Evolutionary conservation across 306 rosid genomes (phyloP), one percentile per base, ranked within the genome.

Genomic region (Acacia crassicarpa): DNA sequence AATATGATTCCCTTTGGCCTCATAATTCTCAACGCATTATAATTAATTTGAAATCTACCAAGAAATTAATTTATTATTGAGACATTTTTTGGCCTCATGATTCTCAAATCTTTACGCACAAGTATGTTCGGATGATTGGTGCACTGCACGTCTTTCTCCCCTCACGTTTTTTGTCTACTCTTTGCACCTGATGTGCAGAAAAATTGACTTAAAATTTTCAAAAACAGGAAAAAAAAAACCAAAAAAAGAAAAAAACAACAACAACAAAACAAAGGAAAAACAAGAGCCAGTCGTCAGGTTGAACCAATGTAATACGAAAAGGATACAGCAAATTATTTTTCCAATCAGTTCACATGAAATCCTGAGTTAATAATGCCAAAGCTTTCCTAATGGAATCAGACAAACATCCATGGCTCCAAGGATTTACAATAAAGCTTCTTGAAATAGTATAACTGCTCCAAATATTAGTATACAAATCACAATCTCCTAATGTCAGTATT

Each of bases 401-500:
- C 80, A 83, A 56, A 67, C 54, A 72, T 77, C 69, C 46, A 70
- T 76, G 46, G 77, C 73, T 69, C 78, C 46, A 58, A 38, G 58
- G 75, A 78, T 85, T 59, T 80, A 87, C 63, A 74, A 20, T 69
- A 80, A 45, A n/a, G 53, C 78, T 72, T 3, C 1, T 69, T 17
- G 12, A 78, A 70, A 87, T 59, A 74, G 74, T 71, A 66, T 67
- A 61, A 45, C 61, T 76, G 33, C 73, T 78, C 73, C 20, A 76
- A 78, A 76, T 65, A 71, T 68, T 72, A 83, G 80, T 77, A 70
- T 85, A 86, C 81, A 86, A 77, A 62, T 71, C 79, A 78, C 45
- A 72, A 63, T 65, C 56, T 83, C 81, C 78, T 59, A 54, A 70
- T 76, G 81, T 80, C 81, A 67, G 74, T 84, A 70, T 80, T 75